Conservation (phyloP, 1,139 yeast genomes). For the Protomyces inundatus region DNA sequence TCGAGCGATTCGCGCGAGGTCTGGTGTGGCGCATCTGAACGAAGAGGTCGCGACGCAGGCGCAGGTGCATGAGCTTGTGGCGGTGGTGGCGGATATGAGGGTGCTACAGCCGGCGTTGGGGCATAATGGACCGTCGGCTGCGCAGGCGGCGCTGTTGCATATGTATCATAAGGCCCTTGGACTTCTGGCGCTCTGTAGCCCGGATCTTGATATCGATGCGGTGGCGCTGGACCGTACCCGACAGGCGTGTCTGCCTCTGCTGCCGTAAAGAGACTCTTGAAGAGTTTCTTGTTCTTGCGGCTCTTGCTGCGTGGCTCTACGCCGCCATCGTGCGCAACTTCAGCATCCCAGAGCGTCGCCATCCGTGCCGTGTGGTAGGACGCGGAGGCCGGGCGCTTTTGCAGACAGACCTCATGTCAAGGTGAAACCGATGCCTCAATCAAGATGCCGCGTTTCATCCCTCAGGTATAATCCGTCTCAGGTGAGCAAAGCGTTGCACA, state of each 20-base stretch:
- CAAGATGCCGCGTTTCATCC: too few relatives aligned
- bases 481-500: slow-evolving; percentile 1
- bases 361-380: background rate
- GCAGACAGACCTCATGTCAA: too few relatives aligned
- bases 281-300: background rate
- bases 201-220: background rate
- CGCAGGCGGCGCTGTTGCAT: background rate
- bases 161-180: background rate
- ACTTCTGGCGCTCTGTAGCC: background rate
- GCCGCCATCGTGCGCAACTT: background rate
- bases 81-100: background rate
- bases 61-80: background rate
- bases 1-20: slow-evolving; percentile 1
- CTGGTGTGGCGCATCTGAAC: background rate
- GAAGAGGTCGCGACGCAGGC: background rate
- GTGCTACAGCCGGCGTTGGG: background rate
- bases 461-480: background rate
- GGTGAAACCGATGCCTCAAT: too few relatives aligned
- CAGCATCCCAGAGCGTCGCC: background rate
- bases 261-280: background rate
- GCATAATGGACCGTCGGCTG: too few relatives aligned
- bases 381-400: too few relatives aligned
- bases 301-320: background rate
- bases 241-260: background rate
- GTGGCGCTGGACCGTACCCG: background rate